phyloP scores from a whole-genome alignment of 306 rosid genomes.

The Ochetophila trinervis region DNA sequence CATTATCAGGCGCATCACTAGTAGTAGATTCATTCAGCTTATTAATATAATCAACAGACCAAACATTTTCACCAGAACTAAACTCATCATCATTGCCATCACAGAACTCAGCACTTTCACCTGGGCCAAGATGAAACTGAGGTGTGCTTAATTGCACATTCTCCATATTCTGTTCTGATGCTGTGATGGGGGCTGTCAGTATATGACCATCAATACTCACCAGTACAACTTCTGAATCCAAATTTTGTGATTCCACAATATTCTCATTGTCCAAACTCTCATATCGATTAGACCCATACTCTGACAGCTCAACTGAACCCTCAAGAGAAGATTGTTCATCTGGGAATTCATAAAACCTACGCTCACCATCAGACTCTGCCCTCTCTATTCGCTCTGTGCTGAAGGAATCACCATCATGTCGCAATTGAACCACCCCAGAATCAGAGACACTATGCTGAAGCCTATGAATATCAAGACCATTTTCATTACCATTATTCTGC shows the following conservation, averaged over 20 bases:
- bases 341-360: conserved; percentile 67
- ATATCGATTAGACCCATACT: conserved; percentile 49
- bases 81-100: conserved; percentile 61
- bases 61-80: conserved; percentile 49
- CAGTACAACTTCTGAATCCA: conserved; percentile 74
- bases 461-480: conserved; percentile 32
- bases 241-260: conserved; percentile 53
- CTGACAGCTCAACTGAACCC: conserved; percentile 59
- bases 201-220: conserved; percentile 94
- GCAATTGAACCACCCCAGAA: conserved; percentile 44
- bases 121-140: conserved; percentile 88
- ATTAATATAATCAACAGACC: conserved; percentile 70
- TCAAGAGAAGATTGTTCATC: conserved; percentile 66
- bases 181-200: conserved; percentile 79
- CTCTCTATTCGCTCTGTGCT: conserved; percentile 36
- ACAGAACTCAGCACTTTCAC: conserved; percentile 66
- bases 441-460: conserved; percentile 69
- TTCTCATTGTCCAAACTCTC: conserved; percentile 54
- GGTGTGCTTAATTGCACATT: conserved; percentile 72
- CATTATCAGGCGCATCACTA: conserved; percentile 25
- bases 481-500: conserved; percentile 21
- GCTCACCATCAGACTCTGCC: conserved; percentile 50
- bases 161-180: conserved; percentile 61
- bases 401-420: conserved; percentile 32
- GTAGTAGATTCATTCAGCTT: conserved; percentile 43